Evolutionary conservation across 2,329 filamentous ascomycete species (phyloP).

Genomic region (Verticillium isaacii): DNA sequence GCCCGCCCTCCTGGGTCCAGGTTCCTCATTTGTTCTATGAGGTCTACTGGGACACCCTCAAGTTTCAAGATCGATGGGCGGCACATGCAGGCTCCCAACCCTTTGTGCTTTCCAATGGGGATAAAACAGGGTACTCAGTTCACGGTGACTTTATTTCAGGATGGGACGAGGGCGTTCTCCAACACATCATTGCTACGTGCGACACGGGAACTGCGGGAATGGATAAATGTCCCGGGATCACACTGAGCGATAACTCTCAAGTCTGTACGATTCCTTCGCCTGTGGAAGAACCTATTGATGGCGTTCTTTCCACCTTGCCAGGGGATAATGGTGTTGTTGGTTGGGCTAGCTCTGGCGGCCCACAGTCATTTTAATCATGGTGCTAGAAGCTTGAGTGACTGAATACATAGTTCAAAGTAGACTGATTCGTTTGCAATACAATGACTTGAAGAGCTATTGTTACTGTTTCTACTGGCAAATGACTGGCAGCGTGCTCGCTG

Average conservation of each 20-base stretch:
- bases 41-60: constrained; percentile 55
- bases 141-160: constrained; percentile 71
- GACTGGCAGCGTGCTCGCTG: too few species aligned
- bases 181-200: constrained; percentile 64
- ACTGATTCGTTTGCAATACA: too few species aligned
- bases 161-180: constrained; percentile 63
- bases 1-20: constrained; percentile 49
- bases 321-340: too few species aligned
- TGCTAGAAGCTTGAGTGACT: too few species aligned
- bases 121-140: constrained; percentile 65
- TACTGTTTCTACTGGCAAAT: too few species aligned
- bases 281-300: too few species aligned
- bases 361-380: too few species aligned
- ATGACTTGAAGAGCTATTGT: too few species aligned
- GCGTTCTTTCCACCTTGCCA: too few species aligned
- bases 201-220: constrained; percentile 54
- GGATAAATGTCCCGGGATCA: constrained; percentile 56
- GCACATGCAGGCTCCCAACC: constrained; percentile 50
- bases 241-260: constrained; percentile 19
- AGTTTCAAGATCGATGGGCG: constrained; percentile 48
- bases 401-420: too few species aligned
- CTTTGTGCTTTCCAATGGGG: constrained; percentile 66
- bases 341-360: too few species aligned
- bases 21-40: constrained; percentile 54
- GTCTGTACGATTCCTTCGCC: too few species aligned